Percentiles rank a stretch among this genome's conserved stretches.
Evolutionary conservation across 1,139 yeast genomes (phyloP).

Genomic region (Hemisphaericaspora xylanilytica): DNA sequence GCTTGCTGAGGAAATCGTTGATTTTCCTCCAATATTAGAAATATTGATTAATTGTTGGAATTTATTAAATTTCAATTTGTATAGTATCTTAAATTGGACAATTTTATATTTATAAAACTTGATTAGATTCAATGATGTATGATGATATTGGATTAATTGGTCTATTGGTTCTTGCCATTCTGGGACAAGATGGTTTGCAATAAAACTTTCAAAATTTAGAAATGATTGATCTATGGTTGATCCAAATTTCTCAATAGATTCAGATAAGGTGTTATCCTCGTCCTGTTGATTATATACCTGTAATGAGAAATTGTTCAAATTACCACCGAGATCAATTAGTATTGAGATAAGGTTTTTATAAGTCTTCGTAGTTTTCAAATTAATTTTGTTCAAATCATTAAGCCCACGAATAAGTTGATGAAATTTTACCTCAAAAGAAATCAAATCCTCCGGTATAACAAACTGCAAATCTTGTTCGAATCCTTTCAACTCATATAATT

Average conservation of each 20-base stretch:
- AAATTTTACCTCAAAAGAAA: conserved; percentile 35
- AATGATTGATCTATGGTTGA: conserved; percentile 44
- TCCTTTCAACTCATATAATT: conserved; percentile 30
- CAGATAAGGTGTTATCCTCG: conserved; percentile 29
- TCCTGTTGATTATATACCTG: conserved; percentile 36
- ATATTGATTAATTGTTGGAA: conserved; percentile 38
- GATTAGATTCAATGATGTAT: conserved; percentile 37
- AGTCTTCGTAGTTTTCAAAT: conserved; percentile 30
- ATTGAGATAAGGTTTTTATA: conserved; percentile 29
- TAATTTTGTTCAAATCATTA: conserved; percentile 34
- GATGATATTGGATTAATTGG: conserved; percentile 41
- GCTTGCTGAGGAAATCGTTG: background rate
- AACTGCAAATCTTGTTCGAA: conserved; percentile 19
- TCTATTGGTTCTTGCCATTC: conserved; percentile 49
- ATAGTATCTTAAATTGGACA: conserved; percentile 41
- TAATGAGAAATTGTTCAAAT: conserved; percentile 46
- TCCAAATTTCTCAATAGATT: conserved; percentile 44
- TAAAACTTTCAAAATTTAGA: conserved; percentile 40
- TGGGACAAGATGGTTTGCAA: conserved; percentile 35
- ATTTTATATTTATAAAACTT: conserved; percentile 48
- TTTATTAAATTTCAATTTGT: conserved; percentile 41
- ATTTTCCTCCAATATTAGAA: conserved; percentile 14
- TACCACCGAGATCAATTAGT: conserved; percentile 47
- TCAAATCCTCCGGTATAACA: conserved; percentile 34
- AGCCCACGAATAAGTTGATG: conserved; percentile 34